These are phyloP conservation scores for Lanmaoa rubissima DNA, from an alignment of 768 basidiomycete species.

Conservation along the genomic window DNA sequence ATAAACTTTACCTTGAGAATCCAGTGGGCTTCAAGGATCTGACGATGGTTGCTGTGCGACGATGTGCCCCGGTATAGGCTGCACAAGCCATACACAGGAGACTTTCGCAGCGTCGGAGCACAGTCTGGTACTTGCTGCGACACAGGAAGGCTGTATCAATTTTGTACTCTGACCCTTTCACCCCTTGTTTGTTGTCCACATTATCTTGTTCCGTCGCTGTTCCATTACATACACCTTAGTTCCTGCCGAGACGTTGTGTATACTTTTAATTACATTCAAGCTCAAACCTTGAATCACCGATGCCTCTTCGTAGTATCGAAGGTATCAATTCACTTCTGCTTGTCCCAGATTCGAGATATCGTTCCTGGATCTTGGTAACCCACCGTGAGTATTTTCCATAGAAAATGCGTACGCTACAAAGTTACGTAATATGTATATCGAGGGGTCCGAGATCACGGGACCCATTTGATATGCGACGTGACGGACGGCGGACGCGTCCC, in stretches of 20 bases:
- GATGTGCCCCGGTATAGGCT: conserved; percentile 7
- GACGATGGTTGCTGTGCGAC: conserved; percentile 13
- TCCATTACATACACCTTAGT: conserved; percentile 26
- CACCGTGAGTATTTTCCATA: background rate
- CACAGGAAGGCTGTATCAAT: conserved; percentile 19
- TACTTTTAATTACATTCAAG: conserved; percentile 26
- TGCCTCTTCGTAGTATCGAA: conserved; percentile 4
- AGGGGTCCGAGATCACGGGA: conserved; percentile 12
- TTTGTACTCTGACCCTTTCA: conserved; percentile 24
- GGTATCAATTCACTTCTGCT: conserved; percentile 8
- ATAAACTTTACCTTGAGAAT: background rate
- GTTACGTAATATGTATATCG: background rate
- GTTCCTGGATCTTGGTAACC: conserved; percentile 12
- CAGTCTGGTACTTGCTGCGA: conserved; percentile 18
- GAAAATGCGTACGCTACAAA: too few species aligned
- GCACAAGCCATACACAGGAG: conserved; percentile 8
- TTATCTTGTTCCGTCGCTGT: conserved; percentile 20
- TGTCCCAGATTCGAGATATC: background rate
- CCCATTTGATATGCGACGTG: background rate
- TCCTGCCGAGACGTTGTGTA: conserved; percentile 21
- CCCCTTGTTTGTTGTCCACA: conserved; percentile 16
- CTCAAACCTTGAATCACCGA: conserved; percentile 15
- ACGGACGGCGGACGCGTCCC: conserved; percentile 3
- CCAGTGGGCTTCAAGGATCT: conserved; percentile 1
- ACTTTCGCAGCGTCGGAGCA: conserved; percentile 16